Base-by-base conservation (phyloP, 2,329 filamentous ascomycete genomes). In the Apiospora malaysiana region DNA sequence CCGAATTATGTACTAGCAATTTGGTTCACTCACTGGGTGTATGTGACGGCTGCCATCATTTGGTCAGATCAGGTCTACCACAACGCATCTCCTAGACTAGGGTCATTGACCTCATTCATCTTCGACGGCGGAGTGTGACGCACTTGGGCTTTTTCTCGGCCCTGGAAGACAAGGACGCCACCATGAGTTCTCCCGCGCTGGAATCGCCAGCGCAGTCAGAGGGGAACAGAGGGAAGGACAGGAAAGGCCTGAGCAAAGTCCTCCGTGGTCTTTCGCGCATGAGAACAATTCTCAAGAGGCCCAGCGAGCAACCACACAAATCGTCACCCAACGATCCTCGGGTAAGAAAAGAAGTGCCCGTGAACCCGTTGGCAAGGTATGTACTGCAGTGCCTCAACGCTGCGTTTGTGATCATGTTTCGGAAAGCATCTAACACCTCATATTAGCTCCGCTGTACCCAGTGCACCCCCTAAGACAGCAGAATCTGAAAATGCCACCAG, bases 271-370 rank as follows among this genome's bases (percentile, higher is more conserved):
- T 72, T 16, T 63, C 71, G 43, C 81, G 85, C 46, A 81, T 87
- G 76, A 88, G 84, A 81, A 85, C 85, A 3, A 85, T 86, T 43
- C 81, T 88, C 70, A 87, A 81, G 78, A 84, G 81, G 74, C 66
- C 71, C 5, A 79, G 82, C 72, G 84, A 85, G 21, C 71, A 73
- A 69, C 73, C 77, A n/a, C 32, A 63, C 9, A 63, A 63, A 37
- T 10, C 56, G 40, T 21, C 56, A 40, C 42, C 43, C 18, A 69
- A 23, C 51, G n/a, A 51, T 7, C 70, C 56, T 23, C 49, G 23
- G 23, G 37, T 37, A 75, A 75, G 69, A 40, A 76, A 75, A 69
- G 70, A 69, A 14, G 18, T 70, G 42, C 16, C 72, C 3, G 71
- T 69, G 27, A 59, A 40, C 40, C 56, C 18, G 18, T 10, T n/a